Evolutionary conservation across 139 green algal genomes (phyloP).

Genomic region (Axilococcus clingmanii): DNA sequence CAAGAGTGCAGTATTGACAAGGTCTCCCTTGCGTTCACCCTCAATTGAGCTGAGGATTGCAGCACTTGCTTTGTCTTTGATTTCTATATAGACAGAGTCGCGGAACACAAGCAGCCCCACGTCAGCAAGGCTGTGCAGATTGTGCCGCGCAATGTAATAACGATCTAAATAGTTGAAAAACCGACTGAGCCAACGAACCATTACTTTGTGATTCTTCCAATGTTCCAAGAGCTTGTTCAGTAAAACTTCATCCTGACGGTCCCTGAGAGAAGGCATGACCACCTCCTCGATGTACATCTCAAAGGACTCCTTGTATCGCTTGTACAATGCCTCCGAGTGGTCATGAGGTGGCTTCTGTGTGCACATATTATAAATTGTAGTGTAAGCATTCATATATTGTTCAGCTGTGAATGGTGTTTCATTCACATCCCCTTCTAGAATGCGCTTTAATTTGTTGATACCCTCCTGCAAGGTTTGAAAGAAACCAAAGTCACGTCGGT

Average conservation of each 20-base stretch:
- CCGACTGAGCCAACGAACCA: constrained; percentile 93
- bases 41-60: constrained; percentile 74
- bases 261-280: constrained; percentile 72
- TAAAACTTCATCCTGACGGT: constrained; percentile 81
- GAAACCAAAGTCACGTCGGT: too few species aligned
- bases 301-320: constrained; percentile 83
- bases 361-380: constrained; percentile 98
- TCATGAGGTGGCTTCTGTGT: constrained; percentile 98
- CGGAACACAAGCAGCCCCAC: constrained; percentile 88
- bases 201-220: constrained; percentile 98
- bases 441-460: too few species aligned
- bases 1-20: constrained; percentile 69
- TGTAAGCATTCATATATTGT: too few species aligned
- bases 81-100: constrained; percentile 66
- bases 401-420: too few species aligned
- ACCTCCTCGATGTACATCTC: constrained; percentile 83
- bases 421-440: too few species aligned
- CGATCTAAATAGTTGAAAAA: constrained; percentile 99
- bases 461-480: too few species aligned
- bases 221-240: constrained; percentile 79
- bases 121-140: constrained; percentile 76
- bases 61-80: constrained; percentile 55
- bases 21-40: constrained; percentile 88
- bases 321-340: constrained; percentile 94
- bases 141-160: constrained; percentile 94